These are phyloP conservation scores for Botrytis aclada DNA, from an alignment of 2,329 filamentous ascomycete species.

Conservation along the genomic window DNA sequence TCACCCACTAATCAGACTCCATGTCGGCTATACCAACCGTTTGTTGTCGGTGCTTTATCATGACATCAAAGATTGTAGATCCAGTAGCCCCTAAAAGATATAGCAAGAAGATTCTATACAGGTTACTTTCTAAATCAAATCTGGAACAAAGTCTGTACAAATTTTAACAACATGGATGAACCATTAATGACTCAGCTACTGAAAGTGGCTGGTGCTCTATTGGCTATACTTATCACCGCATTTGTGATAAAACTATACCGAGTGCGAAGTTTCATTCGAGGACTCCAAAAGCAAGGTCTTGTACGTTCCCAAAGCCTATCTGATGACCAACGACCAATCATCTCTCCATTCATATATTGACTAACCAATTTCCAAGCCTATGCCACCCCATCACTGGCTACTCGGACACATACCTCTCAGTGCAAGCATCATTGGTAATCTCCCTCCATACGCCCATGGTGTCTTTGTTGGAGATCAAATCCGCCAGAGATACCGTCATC, in stretches of 20 bases:
- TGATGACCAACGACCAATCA: neutral
- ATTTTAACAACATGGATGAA: neutral
- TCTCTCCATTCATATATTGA: neutral
- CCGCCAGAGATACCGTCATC: neutral
- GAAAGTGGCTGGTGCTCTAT: neutral
- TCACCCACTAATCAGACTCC: neutral
- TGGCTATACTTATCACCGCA: neutral
- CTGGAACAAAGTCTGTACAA: neutral
- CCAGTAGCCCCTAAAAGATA: neutral
- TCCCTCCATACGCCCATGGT: neutral
- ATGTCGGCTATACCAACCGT: neutral
- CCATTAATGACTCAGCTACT: neutral
- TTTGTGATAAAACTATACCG: slow-evolving; percentile 1
- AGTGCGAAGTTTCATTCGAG: neutral
- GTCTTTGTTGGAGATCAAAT: slow-evolving; percentile 7
- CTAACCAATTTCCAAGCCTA: neutral
- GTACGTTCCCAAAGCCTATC: neutral
- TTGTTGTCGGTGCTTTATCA: neutral
- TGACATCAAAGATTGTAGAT: neutral
- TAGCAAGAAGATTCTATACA: neutral
- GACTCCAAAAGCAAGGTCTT: slow-evolving; percentile 1
- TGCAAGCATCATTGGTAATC: neutral
- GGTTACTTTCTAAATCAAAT: neutral
- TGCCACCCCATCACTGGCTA: neutral
- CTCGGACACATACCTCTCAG: slow-evolving; percentile 5